phyloP scores from a whole-genome alignment of 345 rosid genomes.

The Aquilaria malaccensis region DNA sequence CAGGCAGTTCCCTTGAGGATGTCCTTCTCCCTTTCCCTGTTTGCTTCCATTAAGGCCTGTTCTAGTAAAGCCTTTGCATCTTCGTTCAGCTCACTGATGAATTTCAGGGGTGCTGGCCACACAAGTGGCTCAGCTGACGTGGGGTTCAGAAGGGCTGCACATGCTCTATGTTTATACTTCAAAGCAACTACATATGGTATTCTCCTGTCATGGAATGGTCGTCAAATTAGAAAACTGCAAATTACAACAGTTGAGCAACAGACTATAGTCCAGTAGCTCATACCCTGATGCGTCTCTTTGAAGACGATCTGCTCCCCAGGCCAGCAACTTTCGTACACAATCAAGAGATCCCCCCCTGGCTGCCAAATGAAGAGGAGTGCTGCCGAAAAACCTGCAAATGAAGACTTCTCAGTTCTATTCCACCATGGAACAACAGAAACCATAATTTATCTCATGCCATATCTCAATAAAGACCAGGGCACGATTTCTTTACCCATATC shows the following conservation, averaged over 20 bases:
- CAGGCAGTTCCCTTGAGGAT: slow-evolving; percentile 63
- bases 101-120: slow-evolving; percentile 97
- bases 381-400: slow-evolving; percentile 64
- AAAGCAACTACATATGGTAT: slow-evolving; percentile 79
- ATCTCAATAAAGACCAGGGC: background rate
- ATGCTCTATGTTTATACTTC: slow-evolving; percentile 73
- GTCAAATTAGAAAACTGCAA: background rate
- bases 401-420: background rate
- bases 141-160: slow-evolving; percentile 87
- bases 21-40: slow-evolving; percentile 76
- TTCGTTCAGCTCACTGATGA: slow-evolving; percentile 83
- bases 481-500: slow-evolving; percentile 63
- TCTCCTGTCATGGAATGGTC: slow-evolving; percentile 44
- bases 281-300: slow-evolving; percentile 97
- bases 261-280: too few species aligned
- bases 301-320: slow-evolving; percentile 97
- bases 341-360: slow-evolving; percentile 98
- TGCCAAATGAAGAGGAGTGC: slow-evolving; percentile 98
- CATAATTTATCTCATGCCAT: background rate
- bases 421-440: background rate
- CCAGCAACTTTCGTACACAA: slow-evolving; percentile 80
- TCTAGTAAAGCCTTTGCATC: slow-evolving; percentile 82
- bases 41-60: slow-evolving; percentile 81
- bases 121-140: slow-evolving; percentile 93
- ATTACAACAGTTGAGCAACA: too few species aligned